Evolutionary conservation across 805 yeast genomes (phyloP).

Genomic region (Cyberlindnera xylosilytica): DNA sequence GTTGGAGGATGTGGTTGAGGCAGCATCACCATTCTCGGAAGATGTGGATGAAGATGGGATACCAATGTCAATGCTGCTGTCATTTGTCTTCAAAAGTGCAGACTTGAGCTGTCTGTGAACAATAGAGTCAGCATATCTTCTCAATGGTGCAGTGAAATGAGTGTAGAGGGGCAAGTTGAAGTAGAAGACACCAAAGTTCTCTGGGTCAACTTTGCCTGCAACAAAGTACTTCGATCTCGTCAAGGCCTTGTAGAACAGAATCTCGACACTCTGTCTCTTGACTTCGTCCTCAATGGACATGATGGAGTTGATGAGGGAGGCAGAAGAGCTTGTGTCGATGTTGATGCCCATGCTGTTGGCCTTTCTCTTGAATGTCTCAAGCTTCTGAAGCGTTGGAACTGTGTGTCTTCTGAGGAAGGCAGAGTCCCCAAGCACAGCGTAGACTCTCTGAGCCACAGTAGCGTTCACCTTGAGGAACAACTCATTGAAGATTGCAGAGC

Average conservation of each 20-base stretch:
- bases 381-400: slow-evolving; percentile 75
- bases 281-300: slow-evolving; percentile 58
- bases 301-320: slow-evolving; percentile 69
- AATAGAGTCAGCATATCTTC: slow-evolving; percentile 87
- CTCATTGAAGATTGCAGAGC: slow-evolving; percentile 65
- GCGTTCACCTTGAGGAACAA: slow-evolving; percentile 76
- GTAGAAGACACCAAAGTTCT: slow-evolving; percentile 73
- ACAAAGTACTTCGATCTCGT: slow-evolving; percentile 82
- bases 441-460: slow-evolving; percentile 78
- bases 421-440: slow-evolving; percentile 71
- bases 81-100: slow-evolving; percentile 36
- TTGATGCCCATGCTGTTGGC: slow-evolving; percentile 62
- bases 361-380: slow-evolving; percentile 74
- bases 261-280: slow-evolving; percentile 71
- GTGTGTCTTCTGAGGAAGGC: slow-evolving; percentile 87
- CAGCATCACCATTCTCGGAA: slow-evolving; percentile 5
- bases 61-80: slow-evolving; percentile 5
- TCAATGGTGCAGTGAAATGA: slow-evolving; percentile 88
- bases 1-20: neutral
- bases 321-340: slow-evolving; percentile 72
- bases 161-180: slow-evolving; percentile 84
- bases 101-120: slow-evolving; percentile 89
- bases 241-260: slow-evolving; percentile 77
- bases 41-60: slow-evolving; percentile 5
- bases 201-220: slow-evolving; percentile 84